These are phyloP conservation scores for Elongisporangium anandrum DNA, from an alignment of 352 stramenopile species.

Conservation along the genomic window DNA sequence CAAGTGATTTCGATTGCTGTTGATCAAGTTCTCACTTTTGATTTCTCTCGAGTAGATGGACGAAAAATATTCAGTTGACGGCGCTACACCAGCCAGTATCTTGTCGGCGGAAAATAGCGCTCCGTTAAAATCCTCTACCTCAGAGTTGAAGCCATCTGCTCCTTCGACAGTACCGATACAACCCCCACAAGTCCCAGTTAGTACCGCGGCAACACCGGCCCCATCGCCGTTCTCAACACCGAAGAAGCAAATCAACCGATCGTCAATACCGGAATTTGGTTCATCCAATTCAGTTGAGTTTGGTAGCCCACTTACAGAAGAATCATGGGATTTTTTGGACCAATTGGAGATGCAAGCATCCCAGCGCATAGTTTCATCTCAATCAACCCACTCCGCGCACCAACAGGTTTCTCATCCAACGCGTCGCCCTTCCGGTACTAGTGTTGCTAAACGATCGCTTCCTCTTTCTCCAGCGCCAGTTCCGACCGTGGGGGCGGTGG, in stretches of 20 bases:
- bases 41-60: constrained; percentile 24
- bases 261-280: background rate
- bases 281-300: constrained; percentile 25
- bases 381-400: background rate
- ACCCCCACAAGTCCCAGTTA: background rate
- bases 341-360: constrained; percentile 59
- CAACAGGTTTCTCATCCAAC: constrained; percentile 1
- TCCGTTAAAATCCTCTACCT: background rate
- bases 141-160: background rate
- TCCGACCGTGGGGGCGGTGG: background rate
- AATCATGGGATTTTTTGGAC: constrained; percentile 74
- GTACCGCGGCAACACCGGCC: background rate
- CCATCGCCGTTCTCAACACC: background rate
- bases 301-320: constrained; percentile 67
- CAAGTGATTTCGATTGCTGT: background rate
- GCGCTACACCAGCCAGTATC: background rate
- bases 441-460: background rate
- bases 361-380: constrained; percentile 13
- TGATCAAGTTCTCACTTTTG: background rate
- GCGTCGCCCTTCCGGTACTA: background rate
- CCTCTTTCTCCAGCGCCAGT: background rate
- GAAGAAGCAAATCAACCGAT: background rate
- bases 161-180: background rate
- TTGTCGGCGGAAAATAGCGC: background rate
- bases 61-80: constrained; percentile 34